These are phyloP conservation scores for Lycium barbarum DNA, from an alignment of 257 asterid genomes.

Conservation along the genomic window DNA sequence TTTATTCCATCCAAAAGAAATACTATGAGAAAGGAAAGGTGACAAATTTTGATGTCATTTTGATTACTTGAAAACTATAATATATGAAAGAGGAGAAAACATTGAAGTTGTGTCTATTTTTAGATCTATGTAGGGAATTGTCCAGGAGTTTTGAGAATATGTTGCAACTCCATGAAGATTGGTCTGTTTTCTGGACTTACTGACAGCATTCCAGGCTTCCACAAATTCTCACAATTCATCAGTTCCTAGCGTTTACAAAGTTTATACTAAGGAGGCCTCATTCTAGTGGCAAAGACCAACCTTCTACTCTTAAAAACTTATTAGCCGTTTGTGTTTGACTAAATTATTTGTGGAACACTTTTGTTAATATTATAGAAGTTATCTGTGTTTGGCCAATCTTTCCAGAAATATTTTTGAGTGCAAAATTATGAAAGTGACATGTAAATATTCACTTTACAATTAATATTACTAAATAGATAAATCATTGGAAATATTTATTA, in stretches of 20 bases:
- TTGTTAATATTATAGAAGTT: constrained; percentile 13
- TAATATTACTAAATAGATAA: background rate
- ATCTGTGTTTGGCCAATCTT: constrained; percentile 3
- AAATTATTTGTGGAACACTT: background rate
- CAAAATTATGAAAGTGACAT: background rate
- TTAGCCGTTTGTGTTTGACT: background rate
- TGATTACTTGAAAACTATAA: background rate
- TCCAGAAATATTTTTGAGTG: background rate
- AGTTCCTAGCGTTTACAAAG: constrained; percentile 2
- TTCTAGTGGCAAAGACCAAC: background rate
- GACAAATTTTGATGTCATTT: constrained; percentile 6
- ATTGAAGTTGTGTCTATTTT: background rate
- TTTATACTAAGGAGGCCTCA: background rate
- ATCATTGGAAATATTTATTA: background rate
- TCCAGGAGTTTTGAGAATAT: background rate
- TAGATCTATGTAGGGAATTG: background rate
- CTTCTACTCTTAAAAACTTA: background rate
- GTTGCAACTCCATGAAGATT: constrained; percentile 17
- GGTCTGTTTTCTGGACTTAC: background rate
- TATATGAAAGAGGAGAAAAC: constrained; percentile 3
- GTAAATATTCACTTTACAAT: constrained; percentile 6
- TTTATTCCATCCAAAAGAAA: constrained; percentile 3
- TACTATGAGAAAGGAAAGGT: background rate
- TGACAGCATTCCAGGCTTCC: background rate
- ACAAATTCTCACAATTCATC: background rate